Evolutionary conservation across 768 basidiomycete species (phyloP).

Genomic region (Stropharia rugosoannulata): DNA sequence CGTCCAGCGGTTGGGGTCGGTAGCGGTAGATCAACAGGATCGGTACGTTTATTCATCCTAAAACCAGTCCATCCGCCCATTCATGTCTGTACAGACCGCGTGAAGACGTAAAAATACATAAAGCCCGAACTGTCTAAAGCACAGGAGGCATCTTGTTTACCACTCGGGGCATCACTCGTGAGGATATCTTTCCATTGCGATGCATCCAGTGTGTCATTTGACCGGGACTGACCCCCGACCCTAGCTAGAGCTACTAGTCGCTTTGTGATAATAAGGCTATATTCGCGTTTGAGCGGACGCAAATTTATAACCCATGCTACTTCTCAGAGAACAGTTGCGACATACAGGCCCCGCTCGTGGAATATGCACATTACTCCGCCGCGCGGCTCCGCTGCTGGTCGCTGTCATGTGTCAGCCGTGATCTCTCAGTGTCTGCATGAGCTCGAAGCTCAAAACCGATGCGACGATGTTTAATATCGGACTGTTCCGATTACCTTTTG

Average conservation of each 20-base stretch:
- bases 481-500: conserved; percentile 11
- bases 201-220: conserved; percentile 6
- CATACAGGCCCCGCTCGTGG: conserved; percentile 14
- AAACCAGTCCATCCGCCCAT: background rate
- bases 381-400: conserved; percentile 18
- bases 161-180: background rate
- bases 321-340: background rate
- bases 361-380: background rate
- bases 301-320: conserved; percentile 4
- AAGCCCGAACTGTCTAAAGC: conserved; percentile 47
- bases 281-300: conserved; percentile 15
- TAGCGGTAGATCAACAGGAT: conserved; percentile 87
- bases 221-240: background rate
- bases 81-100: conserved; percentile 37
- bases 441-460: conserved; percentile 3
- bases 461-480: conserved; percentile 13
- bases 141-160: background rate
- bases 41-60: conserved; percentile 45
- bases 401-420: background rate
- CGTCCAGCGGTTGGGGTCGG: conserved; percentile 87
- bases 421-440: background rate
- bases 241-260: background rate
- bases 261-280: conserved; percentile 10
- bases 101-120: conserved; percentile 91
- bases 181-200: conserved; percentile 2